Evolutionary conservation across 768 basidiomycete genomes (phyloP), one percentile per base, ranked within the genome.

Genomic region (Hericium rajendrae): DNA sequence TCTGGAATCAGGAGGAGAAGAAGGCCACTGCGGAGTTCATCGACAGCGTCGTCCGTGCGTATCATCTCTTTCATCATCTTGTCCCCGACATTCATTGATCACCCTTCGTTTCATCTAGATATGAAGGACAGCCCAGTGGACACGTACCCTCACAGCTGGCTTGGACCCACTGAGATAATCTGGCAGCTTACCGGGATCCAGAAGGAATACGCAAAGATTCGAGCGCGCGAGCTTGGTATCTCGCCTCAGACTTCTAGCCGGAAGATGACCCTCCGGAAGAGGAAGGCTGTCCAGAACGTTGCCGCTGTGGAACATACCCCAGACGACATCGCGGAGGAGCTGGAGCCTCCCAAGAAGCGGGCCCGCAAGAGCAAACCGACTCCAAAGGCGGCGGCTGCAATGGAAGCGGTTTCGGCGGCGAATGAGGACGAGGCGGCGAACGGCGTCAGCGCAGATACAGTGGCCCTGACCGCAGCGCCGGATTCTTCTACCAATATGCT

Each of bases 101-200:
- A 16, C 20, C 24, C 39, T 60, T 3, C 60, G 15, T 43, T 24
- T 38, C 40, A 15, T 26, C 49, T 24, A 20, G 49, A 18, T 46
- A 51, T 54, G 54, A 49, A 51, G 11, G n/a, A 11, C 13, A 11
- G 55, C 5, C 57, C 57, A 48, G 61, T 62, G 48, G 55, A 56
- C 38, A 60, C 61, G 32, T 41, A 51, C 40, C 61, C 61, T 2
- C 52, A 54, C 54, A 57, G 60, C 20, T 62, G 61, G 61, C 18
- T 62, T 13, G 61, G 61, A 15, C 38, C 57, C 11, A 51, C 55
- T 8, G 61, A 62, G 37, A 62, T 62, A 57, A 40, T 62, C 22
- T 62, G 61, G 61, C 59, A 62, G 52, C 56, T 61, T 11, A 61
- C 60, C 2, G 60, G 60, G 24, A 51, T 62, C 1, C 59, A 62